These are phyloP conservation scores for Trebouxia gelatinosa DNA, from an alignment of 163 green algal species.

Conservation along the genomic window DNA sequence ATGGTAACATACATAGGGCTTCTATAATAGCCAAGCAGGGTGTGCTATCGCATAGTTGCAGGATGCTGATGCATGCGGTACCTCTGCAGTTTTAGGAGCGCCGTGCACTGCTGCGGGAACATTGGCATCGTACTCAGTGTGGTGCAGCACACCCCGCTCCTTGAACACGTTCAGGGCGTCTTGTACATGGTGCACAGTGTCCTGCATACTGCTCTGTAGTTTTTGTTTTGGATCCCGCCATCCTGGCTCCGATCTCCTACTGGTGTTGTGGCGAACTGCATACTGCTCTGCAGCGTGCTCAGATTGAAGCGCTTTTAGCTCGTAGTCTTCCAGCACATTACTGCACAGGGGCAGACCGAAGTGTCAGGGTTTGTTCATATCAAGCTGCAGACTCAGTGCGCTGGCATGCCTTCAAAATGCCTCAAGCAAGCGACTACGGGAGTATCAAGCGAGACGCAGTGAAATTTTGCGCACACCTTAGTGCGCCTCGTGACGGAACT, in stretches of 20 bases:
- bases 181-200: slow-evolving; percentile 18
- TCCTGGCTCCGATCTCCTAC: neutral
- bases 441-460: too few species aligned
- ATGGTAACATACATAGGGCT: slow-evolving; percentile 1
- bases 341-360: neutral
- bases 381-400: too few species aligned
- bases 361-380: too few species aligned
- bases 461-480: too few species aligned
- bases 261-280: neutral
- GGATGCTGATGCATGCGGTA: too few species aligned
- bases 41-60: too few species aligned
- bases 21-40: too few species aligned
- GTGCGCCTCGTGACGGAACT: slow-evolving; percentile 20
- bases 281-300: slow-evolving; percentile 11
- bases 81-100: slow-evolving; percentile 38
- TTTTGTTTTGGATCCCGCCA: slow-evolving; percentile 10
- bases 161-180: slow-evolving; percentile 27
- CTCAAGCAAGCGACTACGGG: too few species aligned
- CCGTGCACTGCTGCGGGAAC: slow-evolving; percentile 39
- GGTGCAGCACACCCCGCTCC: slow-evolving; percentile 29
- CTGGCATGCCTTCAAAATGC: too few species aligned
- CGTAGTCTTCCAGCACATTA: slow-evolving; percentile 12
- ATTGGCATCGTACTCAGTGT: slow-evolving; percentile 23
- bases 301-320: neutral
- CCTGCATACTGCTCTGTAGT: neutral